A percentile compares a stretch with the other conserved stretches of the same genome.
Conservation (phyloP, 352 stramenopile species). For the Nothophytophthora sp. region DNA sequence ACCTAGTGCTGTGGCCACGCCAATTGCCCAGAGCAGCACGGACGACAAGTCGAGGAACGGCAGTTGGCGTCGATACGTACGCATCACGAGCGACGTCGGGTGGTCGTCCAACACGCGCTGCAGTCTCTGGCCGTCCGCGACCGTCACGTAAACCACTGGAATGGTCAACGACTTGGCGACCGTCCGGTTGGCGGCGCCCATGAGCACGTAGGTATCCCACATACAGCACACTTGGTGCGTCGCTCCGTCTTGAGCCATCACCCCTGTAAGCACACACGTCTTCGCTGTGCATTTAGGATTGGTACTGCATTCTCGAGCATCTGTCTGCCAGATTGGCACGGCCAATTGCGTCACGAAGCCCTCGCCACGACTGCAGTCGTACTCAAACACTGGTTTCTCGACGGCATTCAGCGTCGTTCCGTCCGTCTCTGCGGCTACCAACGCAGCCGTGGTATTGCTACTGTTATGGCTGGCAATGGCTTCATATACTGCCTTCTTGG, state of each 20-base stretch:
- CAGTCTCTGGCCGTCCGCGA: constrained; percentile 54
- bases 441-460: constrained; percentile 23
- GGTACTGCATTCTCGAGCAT: constrained; percentile 32
- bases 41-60: constrained; percentile 62
- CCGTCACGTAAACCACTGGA: constrained; percentile 72
- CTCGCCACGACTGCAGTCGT: constrained; percentile 62
- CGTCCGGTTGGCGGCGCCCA: constrained; percentile 60
- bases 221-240: constrained; percentile 73
- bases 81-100: constrained; percentile 35
- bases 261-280: constrained; percentile 63
- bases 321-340: constrained; percentile 48
- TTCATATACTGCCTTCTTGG: constrained; percentile 61
- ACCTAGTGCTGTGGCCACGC: constrained; percentile 53
- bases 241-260: constrained; percentile 9
- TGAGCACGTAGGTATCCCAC: constrained; percentile 80
- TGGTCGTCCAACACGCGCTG: constrained; percentile 37
- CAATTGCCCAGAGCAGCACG: constrained; percentile 61
- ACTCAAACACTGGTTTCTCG: constrained; percentile 60
- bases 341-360: constrained; percentile 47
- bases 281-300: constrained; percentile 42
- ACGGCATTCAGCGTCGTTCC: neutral
- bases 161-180: constrained; percentile 40
- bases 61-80: constrained; percentile 45
- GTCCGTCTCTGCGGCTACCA: neutral
- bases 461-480: constrained; percentile 45